phyloP scores from a whole-genome alignment of 2,329 filamentous ascomycete genomes.

The Exophiala lecanii-corni region DNA sequence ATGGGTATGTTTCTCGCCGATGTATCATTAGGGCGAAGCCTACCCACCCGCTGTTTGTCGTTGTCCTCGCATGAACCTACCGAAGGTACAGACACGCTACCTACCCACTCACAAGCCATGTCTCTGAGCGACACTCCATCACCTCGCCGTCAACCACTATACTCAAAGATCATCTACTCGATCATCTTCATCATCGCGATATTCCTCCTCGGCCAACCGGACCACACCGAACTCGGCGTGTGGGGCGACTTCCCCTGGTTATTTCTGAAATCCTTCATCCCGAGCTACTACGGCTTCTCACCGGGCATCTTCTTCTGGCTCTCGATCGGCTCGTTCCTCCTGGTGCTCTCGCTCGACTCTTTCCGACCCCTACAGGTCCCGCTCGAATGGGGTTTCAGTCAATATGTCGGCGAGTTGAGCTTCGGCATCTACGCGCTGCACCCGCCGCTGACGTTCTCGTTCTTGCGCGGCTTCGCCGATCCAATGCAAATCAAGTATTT shows the following conservation, averaged over 20 bases:
- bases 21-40: conserved; percentile 3
- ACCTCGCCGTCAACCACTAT: not conserved
- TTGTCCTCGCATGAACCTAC: not conserved
- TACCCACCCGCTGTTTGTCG: not conserved
- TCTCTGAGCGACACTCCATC: not conserved
- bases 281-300: not conserved
- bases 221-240: conserved; percentile 4
- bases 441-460: conserved; percentile 1
- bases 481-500: not conserved
- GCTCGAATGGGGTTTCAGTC: conserved; percentile 5
- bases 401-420: conserved; percentile 12
- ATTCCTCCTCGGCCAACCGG: conserved; percentile 11
- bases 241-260: conserved; percentile 7
- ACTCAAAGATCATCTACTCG: not conserved
- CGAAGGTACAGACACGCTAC: not conserved
- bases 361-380: conserved; percentile 3
- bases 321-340: conserved; percentile 4
- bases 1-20: conserved; percentile 11
- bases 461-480: not conserved
- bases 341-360: conserved; percentile 5
- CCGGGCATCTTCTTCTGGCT: conserved; percentile 6
- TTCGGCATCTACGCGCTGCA: conserved; percentile 15
- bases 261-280: conserved; percentile 6
- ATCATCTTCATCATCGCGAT: conserved; percentile 6
- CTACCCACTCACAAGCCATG: not conserved